phyloP scores from a whole-genome alignment of 345 rosid genomes.

The Eucalyptus curtisii region DNA sequence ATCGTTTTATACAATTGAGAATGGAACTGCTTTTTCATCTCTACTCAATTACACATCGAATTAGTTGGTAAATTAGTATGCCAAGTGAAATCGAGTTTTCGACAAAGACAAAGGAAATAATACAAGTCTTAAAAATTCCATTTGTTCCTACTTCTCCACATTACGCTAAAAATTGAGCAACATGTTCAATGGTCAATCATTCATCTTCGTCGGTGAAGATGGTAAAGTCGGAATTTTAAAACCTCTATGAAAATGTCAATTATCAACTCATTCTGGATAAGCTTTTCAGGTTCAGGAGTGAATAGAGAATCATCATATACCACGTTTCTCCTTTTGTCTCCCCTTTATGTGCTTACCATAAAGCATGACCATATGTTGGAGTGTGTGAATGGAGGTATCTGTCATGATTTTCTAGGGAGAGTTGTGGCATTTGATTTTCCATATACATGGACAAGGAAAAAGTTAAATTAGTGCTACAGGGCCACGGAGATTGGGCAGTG shows the following conservation, averaged over 20 bases:
- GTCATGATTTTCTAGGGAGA: not conserved
- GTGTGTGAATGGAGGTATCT: not conserved
- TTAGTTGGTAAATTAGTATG: not conserved
- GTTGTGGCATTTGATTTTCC: not conserved
- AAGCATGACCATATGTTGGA: not conserved
- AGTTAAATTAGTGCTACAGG: not conserved
- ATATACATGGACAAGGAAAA: not conserved
- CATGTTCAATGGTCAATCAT: accelerated
- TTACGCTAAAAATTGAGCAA: not conserved
- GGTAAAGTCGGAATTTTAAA: not conserved
- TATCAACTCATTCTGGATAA: not conserved
- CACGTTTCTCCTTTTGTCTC: not conserved
- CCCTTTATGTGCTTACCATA: not conserved
- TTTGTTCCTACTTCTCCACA: not conserved
- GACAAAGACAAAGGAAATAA: not conserved
- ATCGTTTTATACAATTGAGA: not conserved
- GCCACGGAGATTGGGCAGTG: not conserved
- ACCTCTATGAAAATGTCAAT: not conserved
- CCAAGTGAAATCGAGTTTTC: not conserved
- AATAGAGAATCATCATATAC: not conserved
- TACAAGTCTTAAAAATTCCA: not conserved
- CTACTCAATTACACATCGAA: not conserved
- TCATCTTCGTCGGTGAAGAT: not conserved
- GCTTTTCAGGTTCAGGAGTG: not conserved
- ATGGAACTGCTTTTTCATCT: not conserved